Base-by-base conservation (phyloP, 225 moss, liverwort and hornwort species). In the Polytrichum formosum region DNA sequence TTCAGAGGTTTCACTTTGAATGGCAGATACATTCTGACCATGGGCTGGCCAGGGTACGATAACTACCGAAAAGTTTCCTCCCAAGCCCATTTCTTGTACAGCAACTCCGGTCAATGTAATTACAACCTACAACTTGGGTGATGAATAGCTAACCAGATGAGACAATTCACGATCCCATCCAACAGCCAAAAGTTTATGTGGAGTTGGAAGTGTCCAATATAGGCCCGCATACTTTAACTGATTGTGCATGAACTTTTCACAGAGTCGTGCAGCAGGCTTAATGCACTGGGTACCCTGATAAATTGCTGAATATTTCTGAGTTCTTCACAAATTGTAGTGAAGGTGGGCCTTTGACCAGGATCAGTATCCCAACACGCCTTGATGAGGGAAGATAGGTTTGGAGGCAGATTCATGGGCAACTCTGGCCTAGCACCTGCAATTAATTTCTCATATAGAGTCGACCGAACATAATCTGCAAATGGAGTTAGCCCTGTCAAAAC, bases 331-430 rank as follows among this genome's bases (percentile, higher is more conserved):
- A 72, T 54, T 64, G 5, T 22, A 9, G 65, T 54, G 56, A 66
- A 65, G 2, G 53, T 55, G 18, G 31, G 73, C 53, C 65, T 53
- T 28, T 18, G 1, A 18, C 26, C 25, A 7, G 56, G 65, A 4
- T 30, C 22, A 21, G 65, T 66, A 26, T 73, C 27, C 73, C 73
- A 73, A 56, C 65, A 73, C 20, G 13, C 26, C n/a, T 73, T 6
- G 31, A 56, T 73, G 28, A 73, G 33, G 4, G 16, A 16, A 21
- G 55, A 18, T 26, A 35, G 33, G 17, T 21, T 29, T 4, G 6
- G 0, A 22, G 54, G 54, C 26, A 33, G 54, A 56, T 65, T 17
- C 26, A 7, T 26, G 4, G 56, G 65, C 8, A 73, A n/a, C 7
- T 17, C 4, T 5, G 73, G 73, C 28, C 73, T 58, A 9, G 16